phyloP scores from a whole-genome alignment of 1,139 yeast genomes.

The Entelexis paramagnoliae region DNA sequence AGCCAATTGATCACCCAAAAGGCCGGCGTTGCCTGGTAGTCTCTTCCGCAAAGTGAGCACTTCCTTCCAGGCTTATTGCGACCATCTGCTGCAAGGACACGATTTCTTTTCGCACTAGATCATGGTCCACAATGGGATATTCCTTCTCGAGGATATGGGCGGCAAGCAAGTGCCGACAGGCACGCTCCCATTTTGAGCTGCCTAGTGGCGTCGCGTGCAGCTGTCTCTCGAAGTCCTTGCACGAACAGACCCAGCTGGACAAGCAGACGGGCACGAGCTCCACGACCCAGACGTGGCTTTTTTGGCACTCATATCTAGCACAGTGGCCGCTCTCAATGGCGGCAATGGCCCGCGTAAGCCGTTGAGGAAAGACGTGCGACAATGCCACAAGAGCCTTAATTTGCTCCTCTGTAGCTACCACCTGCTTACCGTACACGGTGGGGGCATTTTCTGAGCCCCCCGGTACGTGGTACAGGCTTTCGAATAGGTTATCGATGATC shows the following conservation, averaged over 20 bases:
- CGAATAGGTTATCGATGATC: conserved; percentile 16
- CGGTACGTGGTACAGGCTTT: neutral
- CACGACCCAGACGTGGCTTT: conserved; percentile 10
- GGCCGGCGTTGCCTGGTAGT: no score
- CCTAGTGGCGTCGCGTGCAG: neutral
- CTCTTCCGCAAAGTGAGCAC: neutral
- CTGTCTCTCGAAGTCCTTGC: conserved; percentile 17
- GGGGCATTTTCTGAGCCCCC: neutral
- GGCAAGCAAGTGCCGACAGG: conserved; percentile 25
- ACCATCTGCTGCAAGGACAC: neutral
- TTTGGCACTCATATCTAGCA: neutral
- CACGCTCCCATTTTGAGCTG: conserved; percentile 9
- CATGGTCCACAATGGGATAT: conserved; percentile 14
- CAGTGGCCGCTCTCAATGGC: conserved; percentile 23
- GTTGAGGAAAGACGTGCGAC: conserved; percentile 25
- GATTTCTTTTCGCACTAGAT: neutral
- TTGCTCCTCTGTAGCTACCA: conserved; percentile 12
- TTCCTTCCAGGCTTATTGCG: neutral
- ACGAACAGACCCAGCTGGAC: conserved; percentile 22
- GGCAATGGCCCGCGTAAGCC: conserved; percentile 24
- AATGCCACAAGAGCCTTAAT: conserved; percentile 22
- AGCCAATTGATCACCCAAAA: no score
- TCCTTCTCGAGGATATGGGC: conserved; percentile 16
- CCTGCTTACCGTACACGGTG: conserved; percentile 10
- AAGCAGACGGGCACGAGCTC: conserved; percentile 15